A percentile compares a stretch with the other conserved stretches of the same genome.
Evolutionary conservation across 2,329 filamentous ascomycete genomes (phyloP).

Genomic region (Aurifilum marmelostoma): DNA sequence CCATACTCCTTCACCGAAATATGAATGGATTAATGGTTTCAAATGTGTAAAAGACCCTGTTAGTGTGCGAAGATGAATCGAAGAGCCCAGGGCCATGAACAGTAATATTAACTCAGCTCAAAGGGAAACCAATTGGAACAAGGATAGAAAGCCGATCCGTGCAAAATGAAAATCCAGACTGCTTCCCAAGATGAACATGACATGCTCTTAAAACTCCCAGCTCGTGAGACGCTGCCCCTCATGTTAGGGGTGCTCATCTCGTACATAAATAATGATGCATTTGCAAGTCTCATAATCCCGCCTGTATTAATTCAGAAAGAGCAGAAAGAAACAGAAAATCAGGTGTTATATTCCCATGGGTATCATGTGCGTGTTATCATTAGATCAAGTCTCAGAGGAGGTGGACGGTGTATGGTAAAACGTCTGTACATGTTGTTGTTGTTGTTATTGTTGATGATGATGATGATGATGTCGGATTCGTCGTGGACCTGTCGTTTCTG

Average conservation of each 20-base stretch:
- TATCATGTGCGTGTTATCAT: slow-evolving; percentile 26
- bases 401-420: background rate
- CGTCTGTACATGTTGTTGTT: background rate
- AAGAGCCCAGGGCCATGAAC: too few relatives aligned
- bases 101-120: background rate
- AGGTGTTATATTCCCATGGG: slow-evolving; percentile 14
- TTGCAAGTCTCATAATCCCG: background rate
- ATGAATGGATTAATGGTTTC: background rate
- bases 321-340: background rate
- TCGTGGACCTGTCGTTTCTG: background rate
- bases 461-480: background rate
- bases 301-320: background rate
- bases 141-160: slow-evolving; percentile 4
- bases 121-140: background rate
- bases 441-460: slow-evolving; percentile 1
- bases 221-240: slow-evolving; percentile 8
- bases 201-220: slow-evolving; percentile 22
- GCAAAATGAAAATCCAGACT: slow-evolving; percentile 15
- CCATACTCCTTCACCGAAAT: background rate
- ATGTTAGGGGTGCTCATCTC: background rate
- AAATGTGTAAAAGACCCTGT: background rate
- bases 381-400: slow-evolving; percentile 18
- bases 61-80: background rate
- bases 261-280: slow-evolving; percentile 15
- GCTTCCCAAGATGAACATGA: slow-evolving; percentile 13